Evolutionary conservation across 2,329 filamentous ascomycete species (phyloP).

Genomic region (Periconia digitata): DNA sequence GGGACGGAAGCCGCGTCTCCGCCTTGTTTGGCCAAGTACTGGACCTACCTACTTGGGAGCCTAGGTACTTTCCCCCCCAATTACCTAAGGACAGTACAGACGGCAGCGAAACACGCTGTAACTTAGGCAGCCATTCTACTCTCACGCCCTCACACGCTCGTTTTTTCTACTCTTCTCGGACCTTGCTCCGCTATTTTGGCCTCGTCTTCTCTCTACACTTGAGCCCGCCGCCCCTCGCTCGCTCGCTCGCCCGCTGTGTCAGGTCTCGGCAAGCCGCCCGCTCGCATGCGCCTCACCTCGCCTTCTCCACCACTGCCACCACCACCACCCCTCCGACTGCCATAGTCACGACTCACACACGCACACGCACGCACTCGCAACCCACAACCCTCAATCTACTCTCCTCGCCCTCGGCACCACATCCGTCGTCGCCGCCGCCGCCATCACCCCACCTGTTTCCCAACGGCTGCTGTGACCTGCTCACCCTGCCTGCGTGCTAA

Average conservation of each 20-base stretch:
- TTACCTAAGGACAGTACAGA: too few relatives aligned
- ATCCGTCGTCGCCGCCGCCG: neutral
- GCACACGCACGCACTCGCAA: too few relatives aligned
- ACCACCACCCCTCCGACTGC: conserved; percentile 21
- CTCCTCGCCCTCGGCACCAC: neutral
- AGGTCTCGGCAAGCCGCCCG: conserved; percentile 33
- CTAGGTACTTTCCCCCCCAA: too few relatives aligned
- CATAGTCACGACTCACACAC: conserved; percentile 18
- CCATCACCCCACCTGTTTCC: too few relatives aligned
- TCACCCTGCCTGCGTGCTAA: neutral
- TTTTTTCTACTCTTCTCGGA: neutral
- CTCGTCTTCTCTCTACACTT: neutral
- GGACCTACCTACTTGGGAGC: neutral
- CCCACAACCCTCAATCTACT: conserved; percentile 2
- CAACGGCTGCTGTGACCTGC: neutral
- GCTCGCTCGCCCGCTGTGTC: neutral
- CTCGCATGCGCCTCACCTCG: conserved; percentile 29
- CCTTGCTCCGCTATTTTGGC: neutral
- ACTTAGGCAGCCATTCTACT: too few relatives aligned
- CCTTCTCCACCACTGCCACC: conserved; percentile 11
- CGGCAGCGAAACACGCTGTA: neutral
- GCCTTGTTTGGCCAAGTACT: too few relatives aligned
- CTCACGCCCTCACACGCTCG: conserved; percentile 1
- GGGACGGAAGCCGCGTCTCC: neutral
- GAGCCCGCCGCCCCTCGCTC: neutral